phyloP scores from a whole-genome alignment of 2,329 filamentous ascomycete genomes.

The Canariomyces notabilis region DNA sequence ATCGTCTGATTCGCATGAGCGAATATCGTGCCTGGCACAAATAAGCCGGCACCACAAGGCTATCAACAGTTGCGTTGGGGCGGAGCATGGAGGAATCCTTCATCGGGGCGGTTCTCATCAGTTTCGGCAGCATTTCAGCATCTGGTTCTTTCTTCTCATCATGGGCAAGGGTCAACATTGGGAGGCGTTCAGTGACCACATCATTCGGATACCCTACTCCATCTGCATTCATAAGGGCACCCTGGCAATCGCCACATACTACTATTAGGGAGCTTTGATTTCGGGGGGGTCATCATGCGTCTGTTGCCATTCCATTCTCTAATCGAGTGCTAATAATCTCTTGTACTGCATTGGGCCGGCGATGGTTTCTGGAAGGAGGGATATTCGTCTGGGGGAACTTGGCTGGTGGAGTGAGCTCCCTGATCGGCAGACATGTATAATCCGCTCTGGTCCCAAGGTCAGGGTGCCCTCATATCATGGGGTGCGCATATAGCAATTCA shows the following conservation, averaged over 20 bases:
- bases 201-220: slow-evolving; percentile 25
- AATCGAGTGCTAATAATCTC: slow-evolving; percentile 10
- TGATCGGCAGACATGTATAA: not conserved
- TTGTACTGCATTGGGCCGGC: slow-evolving; percentile 1
- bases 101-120: slow-evolving; percentile 7
- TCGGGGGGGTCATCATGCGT: slow-evolving; percentile 1
- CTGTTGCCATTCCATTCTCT: slow-evolving; percentile 5
- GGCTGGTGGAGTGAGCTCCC: not conserved
- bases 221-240: slow-evolving; percentile 17
- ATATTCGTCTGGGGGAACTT: not conserved
- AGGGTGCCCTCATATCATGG: not conserved
- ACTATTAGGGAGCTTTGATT: slow-evolving; percentile 5
- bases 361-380: not conserved
- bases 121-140: slow-evolving; percentile 8
- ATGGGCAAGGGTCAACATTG: slow-evolving; percentile 19
- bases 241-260: slow-evolving; percentile 11
- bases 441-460: not conserved
- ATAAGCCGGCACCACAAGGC: not conserved
- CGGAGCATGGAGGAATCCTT: not conserved
- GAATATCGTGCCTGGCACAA: not conserved
- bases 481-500: not conserved
- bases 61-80: not conserved
- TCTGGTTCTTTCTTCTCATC: slow-evolving; percentile 13
- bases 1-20: not conserved
- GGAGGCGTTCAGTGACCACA: slow-evolving; percentile 23